Conservation (phyloP, 345 rosid genomes). For the Pelargonium nanum region DNA sequence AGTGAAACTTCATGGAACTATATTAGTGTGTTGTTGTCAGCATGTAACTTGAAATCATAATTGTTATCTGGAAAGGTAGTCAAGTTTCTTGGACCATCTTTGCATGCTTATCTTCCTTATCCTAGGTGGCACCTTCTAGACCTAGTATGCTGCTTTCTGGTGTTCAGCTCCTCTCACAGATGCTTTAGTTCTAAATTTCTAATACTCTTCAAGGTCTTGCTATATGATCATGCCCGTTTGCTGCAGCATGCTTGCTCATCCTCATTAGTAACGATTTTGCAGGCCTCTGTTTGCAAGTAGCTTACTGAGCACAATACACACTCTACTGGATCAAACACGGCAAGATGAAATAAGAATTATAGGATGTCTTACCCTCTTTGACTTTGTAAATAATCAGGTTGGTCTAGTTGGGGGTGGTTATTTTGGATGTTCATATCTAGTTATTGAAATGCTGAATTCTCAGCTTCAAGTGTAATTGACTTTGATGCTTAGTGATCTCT, state of each 20-base stretch:
- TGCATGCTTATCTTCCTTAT: background rate
- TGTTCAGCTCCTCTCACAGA: no score
- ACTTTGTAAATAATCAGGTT: conserved; percentile 92
- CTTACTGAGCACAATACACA: conserved; percentile 61
- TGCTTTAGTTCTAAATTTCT: no score
- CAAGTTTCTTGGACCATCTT: background rate
- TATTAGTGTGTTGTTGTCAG: background rate
- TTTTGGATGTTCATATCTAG: background rate
- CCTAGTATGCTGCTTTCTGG: no score
- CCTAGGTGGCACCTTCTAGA: background rate
- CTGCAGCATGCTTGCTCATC: background rate
- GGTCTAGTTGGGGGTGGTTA: conserved; percentile 11
- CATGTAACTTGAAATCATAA: background rate
- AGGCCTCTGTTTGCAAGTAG: conserved; percentile 88
- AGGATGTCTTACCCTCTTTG: conserved; percentile 81
- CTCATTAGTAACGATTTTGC: conserved; percentile 15
- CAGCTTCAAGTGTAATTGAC: conserved; percentile 4
- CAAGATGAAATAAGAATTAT: conserved; percentile 67
- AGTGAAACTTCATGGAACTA: background rate
- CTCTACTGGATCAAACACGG: conserved; percentile 70
- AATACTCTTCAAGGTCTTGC: no score
- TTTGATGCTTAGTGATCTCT: conserved; percentile 6
- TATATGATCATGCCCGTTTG: background rate
- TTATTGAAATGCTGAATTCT: background rate
- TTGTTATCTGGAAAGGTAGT: background rate